Conservation (phyloP, 352 stramenopile species). For the Peronospora belbahrii region DNA sequence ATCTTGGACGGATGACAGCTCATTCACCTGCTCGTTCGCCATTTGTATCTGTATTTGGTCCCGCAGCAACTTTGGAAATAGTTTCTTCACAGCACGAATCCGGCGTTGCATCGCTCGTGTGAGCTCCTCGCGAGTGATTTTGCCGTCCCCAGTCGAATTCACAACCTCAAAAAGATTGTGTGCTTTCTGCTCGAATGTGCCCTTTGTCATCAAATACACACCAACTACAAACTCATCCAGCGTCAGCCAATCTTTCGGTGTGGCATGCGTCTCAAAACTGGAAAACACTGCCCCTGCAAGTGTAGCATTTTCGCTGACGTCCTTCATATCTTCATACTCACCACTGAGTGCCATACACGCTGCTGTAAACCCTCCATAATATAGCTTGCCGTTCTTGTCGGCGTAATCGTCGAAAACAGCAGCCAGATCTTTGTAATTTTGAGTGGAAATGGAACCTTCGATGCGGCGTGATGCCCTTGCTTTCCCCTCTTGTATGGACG, state of each 20-base stretch:
- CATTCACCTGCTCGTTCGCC: slow-evolving; percentile 31
- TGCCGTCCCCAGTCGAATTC: slow-evolving; percentile 52
- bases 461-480: slow-evolving; percentile 22
- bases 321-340: slow-evolving; percentile 53
- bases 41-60: slow-evolving; percentile 70
- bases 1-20: slow-evolving; percentile 33
- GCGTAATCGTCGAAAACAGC: slow-evolving; percentile 47
- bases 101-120: slow-evolving; percentile 56
- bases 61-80: slow-evolving; percentile 65
- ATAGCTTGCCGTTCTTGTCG: slow-evolving; percentile 43
- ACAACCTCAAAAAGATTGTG: slow-evolving; percentile 71
- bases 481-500: slow-evolving; percentile 8
- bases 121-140: slow-evolving; percentile 74
- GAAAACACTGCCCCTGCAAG: slow-evolving; percentile 70
- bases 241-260: slow-evolving; percentile 59
- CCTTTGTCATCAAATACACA: slow-evolving; percentile 77
- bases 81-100: slow-evolving; percentile 61
- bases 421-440: slow-evolving; percentile 47
- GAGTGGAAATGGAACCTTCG: slow-evolving; percentile 41
- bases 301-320: slow-evolving; percentile 50
- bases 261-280: slow-evolving; percentile 50
- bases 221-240: slow-evolving; percentile 77
- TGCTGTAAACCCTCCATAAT: slow-evolving; percentile 52
- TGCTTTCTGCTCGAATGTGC: slow-evolving; percentile 72
- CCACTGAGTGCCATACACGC: slow-evolving; percentile 52